Evolutionary conservation across 176 grass and related monocot genomes (phyloP).

Genomic region (Triticum turgidum): DNA sequence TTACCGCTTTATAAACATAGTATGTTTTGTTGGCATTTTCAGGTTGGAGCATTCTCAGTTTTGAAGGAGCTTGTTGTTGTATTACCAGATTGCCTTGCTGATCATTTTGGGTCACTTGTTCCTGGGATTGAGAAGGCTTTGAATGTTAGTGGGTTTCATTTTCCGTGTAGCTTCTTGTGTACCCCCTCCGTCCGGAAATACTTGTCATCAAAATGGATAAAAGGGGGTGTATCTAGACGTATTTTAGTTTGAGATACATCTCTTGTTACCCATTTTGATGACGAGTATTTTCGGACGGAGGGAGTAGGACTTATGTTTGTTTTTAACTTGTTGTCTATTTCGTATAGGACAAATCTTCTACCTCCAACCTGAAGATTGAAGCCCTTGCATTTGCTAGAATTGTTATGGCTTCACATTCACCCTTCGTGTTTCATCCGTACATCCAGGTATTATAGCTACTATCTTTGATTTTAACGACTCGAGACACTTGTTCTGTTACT

Average conservation of each 20-base stretch:
- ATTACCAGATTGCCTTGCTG: constrained; percentile 86
- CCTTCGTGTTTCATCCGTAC: constrained; percentile 92
- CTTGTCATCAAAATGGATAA: too few relatives aligned
- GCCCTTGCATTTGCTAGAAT: constrained; percentile 93
- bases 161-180: not conserved
- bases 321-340: constrained; percentile 30
- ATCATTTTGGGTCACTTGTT: constrained; percentile 95
- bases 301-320: not conserved
- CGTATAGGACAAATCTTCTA: constrained; percentile 92
- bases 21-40: constrained; percentile 14
- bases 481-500: not conserved
- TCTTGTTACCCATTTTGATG: too few relatives aligned
- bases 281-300: too few relatives aligned
- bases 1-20: too few relatives aligned
- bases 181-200: too few relatives aligned
- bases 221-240: too few relatives aligned
- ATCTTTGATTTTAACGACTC: not conserved
- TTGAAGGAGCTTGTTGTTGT: constrained; percentile 97
- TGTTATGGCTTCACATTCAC: constrained; percentile 94
- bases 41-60: constrained; percentile 95
- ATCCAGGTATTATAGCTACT: constrained; percentile 60
- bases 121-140: constrained; percentile 99
- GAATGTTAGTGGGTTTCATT: constrained; percentile 63
- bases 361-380: constrained; percentile 98
- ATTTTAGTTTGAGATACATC: too few relatives aligned